A percentile compares a stretch with the other conserved stretches of the same genome.
Conservation (phyloP, 2,329 filamentous ascomycete genomes). For the Penicillium verrucosum region DNA sequence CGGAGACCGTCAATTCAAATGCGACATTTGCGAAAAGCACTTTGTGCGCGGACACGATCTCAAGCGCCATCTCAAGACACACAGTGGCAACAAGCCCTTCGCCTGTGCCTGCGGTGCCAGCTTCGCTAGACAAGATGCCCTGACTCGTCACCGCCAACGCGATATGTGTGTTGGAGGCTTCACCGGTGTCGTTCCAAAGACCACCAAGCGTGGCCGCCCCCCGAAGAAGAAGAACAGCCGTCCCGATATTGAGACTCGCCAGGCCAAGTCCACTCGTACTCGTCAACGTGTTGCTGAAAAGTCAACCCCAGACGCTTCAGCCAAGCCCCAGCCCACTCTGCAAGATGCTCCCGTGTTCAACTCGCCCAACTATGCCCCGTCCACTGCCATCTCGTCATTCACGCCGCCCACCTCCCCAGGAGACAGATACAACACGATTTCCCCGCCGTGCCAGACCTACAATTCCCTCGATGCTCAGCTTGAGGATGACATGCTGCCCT, state of each 20-base stretch:
- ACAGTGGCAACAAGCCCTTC: conserved; percentile 93
- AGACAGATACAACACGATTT: conserved; percentile 38
- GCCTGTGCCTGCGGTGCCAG: conserved; percentile 91
- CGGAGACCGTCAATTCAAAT: conserved; percentile 91
- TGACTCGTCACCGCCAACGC: conserved; percentile 89
- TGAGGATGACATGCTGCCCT: conserved; percentile 38
- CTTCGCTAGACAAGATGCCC: conserved; percentile 90
- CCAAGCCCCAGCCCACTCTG: conserved; percentile 22
- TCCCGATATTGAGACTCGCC: conserved; percentile 57
- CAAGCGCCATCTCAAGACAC: conserved; percentile 95
- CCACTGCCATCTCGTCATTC: conserved; percentile 44
- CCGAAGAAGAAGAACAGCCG: conserved; percentile 60
- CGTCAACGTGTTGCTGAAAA: conserved; percentile 43
- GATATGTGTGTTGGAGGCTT: conserved; percentile 97
- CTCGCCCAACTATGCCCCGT: conserved; percentile 44
- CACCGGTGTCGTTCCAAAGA: conserved; percentile 69
- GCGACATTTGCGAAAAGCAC: conserved; percentile 88
- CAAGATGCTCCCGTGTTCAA: conserved; percentile 37
- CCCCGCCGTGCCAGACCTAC: conserved; percentile 35
- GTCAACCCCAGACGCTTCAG: conserved; percentile 30
- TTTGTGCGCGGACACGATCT: conserved; percentile 97
- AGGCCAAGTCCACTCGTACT: conserved; percentile 56
- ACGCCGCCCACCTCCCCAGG: conserved; percentile 49
- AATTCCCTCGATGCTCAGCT: conserved; percentile 40
- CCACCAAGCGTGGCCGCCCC: conserved; percentile 63